These are phyloP conservation scores for Pseudogymnoascus sp. DNA, from an alignment of 2,329 filamentous ascomycete species.

Conservation along the genomic window DNA sequence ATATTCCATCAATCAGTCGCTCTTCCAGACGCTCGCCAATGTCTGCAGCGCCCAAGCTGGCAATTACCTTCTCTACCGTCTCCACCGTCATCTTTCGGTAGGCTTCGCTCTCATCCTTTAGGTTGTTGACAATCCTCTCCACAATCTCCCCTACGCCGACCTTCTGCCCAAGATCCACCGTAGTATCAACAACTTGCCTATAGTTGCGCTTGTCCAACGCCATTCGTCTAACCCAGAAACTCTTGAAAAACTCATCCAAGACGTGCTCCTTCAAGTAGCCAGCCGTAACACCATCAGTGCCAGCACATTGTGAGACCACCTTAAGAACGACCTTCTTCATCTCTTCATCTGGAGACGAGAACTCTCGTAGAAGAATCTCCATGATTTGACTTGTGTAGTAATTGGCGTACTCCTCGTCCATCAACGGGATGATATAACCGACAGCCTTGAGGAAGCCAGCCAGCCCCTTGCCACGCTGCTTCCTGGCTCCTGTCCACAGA, in stretches of 20 bases:
- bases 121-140: constrained; percentile 83
- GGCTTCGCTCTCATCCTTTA: constrained; percentile 96
- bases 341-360: constrained; percentile 93
- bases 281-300: constrained; percentile 89
- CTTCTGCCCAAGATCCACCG: constrained; percentile 93
- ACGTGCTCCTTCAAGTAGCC: constrained; percentile 94
- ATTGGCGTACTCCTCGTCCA: constrained; percentile 99
- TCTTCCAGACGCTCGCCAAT: constrained; percentile 90
- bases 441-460: constrained; percentile 96
- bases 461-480: constrained; percentile 92
- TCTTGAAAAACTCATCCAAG: constrained; percentile 94
- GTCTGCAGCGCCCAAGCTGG: constrained; percentile 85
- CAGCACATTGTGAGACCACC: constrained; percentile 91
- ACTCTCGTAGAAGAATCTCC: constrained; percentile 94
- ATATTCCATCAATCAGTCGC: constrained; percentile 85
- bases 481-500: constrained; percentile 90
- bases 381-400: constrained; percentile 99
- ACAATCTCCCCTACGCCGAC: constrained; percentile 96
- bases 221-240: constrained; percentile 97
- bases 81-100: constrained; percentile 99
- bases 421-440: constrained; percentile 94
- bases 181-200: constrained; percentile 94
- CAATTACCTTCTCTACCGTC: constrained; percentile 93
- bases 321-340: constrained; percentile 99
- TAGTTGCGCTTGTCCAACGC: constrained; percentile 97